Conservation (phyloP, 441 rosid species). For the Melianthus villosus region DNA sequence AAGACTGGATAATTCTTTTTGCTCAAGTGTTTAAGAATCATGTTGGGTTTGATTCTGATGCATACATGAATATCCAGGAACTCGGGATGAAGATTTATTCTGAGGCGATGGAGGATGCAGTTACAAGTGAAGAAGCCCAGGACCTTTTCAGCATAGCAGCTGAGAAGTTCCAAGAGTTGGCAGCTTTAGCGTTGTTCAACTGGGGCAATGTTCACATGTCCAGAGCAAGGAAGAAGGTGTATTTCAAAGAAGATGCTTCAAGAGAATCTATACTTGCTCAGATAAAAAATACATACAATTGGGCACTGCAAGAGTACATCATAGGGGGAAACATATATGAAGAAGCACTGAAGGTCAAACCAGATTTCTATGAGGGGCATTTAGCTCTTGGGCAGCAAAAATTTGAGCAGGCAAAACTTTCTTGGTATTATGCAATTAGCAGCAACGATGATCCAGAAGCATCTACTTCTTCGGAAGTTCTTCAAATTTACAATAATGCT, state of each 20-base stretch:
- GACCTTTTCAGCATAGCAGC: conserved; percentile 64
- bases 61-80: conserved; percentile 79
- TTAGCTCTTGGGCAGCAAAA: conserved; percentile 83
- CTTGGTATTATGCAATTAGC: conserved; percentile 73
- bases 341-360: conserved; percentile 63
- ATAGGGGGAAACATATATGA: conserved; percentile 54
- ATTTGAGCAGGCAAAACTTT: conserved; percentile 84
- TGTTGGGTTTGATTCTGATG: conserved; percentile 87
- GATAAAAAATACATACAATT: conserved; percentile 41
- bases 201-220: conserved; percentile 98
- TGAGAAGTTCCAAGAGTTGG: conserved; percentile 94
- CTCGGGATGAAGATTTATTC: conserved; percentile 84
- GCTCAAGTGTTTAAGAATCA: conserved; percentile 77
- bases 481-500: conserved; percentile 71
- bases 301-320: conserved; percentile 55
- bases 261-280: conserved; percentile 39
- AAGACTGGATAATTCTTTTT: conserved; percentile 79
- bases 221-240: conserved; percentile 60
- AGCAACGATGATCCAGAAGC: conserved; percentile 41
- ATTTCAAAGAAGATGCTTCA: conserved; percentile 49
- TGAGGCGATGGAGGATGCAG: conserved; percentile 83
- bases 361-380: conserved; percentile 73
- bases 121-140: conserved; percentile 77
- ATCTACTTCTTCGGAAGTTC: conserved; percentile 54
- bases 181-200: conserved; percentile 79